Evolutionary conservation across 768 basidiomycete species (phyloP).

Genomic region (Naganishia randhawae): DNA sequence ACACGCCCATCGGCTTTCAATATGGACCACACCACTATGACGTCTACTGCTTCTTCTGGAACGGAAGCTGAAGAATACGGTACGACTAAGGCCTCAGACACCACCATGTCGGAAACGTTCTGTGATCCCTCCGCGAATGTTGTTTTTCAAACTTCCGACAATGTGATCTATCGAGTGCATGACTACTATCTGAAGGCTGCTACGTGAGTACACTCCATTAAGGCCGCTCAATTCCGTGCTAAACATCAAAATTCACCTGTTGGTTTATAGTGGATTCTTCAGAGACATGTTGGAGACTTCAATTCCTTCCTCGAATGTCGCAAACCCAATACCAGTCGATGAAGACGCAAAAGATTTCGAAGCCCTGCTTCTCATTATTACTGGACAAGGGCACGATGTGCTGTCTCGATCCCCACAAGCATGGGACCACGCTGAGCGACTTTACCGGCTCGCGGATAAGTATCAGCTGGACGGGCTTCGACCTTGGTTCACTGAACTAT

Average conservation of each 20-base stretch:
- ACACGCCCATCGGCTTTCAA: no score
- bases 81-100: background rate
- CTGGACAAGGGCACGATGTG: background rate
- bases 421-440: background rate
- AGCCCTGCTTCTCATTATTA: background rate
- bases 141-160: background rate
- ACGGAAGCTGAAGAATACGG: background rate
- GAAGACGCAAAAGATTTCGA: background rate
- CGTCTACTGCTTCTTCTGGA: no score
- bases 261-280: background rate
- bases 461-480: conserved; percentile 3
- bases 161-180: background rate
- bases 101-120: background rate
- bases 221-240: background rate
- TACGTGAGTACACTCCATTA: background rate
- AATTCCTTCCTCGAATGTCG: background rate
- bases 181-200: background rate
- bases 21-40: no score
- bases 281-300: background rate
- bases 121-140: background rate
- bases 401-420: background rate
- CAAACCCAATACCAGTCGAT: background rate
- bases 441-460: background rate
- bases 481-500: conserved; percentile 1
- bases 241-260: background rate